Conservation (phyloP, 2,329 filamentous ascomycete genomes). For the Colletotrichum musae region DNA sequence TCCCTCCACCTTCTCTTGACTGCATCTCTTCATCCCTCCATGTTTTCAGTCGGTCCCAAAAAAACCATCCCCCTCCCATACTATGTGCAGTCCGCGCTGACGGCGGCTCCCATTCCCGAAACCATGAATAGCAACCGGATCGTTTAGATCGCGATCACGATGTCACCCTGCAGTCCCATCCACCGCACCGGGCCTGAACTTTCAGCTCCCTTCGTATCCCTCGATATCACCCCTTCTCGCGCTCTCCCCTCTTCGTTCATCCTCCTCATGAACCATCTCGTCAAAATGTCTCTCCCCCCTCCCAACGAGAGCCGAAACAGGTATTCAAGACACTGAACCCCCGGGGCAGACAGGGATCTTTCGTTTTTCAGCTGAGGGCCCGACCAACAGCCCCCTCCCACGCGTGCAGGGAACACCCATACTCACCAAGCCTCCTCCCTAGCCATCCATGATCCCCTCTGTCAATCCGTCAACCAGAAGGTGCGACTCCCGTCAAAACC, state of each 20-base stretch:
- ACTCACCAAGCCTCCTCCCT: neutral
- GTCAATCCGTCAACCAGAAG: conserved; percentile 8
- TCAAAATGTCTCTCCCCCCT: conserved; percentile 5
- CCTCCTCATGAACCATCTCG: neutral
- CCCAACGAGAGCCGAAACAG: conserved; percentile 22
- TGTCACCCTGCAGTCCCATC: conserved; percentile 3
- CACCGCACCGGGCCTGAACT: conserved; percentile 1
- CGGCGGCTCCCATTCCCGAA: neutral
- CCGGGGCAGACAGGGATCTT: conserved; percentile 4
- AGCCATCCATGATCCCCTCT: conserved; percentile 5
- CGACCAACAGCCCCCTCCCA: conserved; percentile 1
- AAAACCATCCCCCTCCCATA: neutral
- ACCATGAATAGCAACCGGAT: neutral
- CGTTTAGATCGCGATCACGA: conserved; percentile 7
- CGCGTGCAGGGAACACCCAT: conserved; percentile 22
- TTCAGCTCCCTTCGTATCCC: conserved; percentile 4
- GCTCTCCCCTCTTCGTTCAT: neutral
- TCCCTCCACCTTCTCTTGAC: neutral
- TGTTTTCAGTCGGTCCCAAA: neutral
- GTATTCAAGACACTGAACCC: conserved; percentile 13
- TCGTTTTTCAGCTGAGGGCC: neutral
- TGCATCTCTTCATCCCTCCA: neutral
- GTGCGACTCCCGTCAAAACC: conserved; percentile 34
- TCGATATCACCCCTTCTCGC: neutral
- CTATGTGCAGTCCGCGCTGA: neutral